Evolutionary conservation across 352 stramenopile species (phyloP), one percentile per base, ranked within the genome.

Genomic region (Globisporangium megalacanthum): DNA sequence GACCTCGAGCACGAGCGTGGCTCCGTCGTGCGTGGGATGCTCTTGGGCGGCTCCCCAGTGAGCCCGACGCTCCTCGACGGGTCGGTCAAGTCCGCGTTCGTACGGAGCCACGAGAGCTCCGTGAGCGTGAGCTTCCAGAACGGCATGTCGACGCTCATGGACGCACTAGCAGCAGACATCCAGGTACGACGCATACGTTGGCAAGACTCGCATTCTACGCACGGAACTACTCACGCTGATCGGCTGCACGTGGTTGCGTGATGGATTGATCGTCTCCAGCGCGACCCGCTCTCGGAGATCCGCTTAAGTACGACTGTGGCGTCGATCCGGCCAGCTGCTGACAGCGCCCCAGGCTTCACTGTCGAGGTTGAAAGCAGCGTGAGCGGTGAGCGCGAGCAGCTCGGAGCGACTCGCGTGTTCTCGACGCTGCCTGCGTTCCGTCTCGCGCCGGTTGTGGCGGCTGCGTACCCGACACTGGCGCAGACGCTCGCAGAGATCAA

Each of bases 101-200:
- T 95, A 25, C 71, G 72, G 11, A 60, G 64, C 22, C 70, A 89
- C 62, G 77, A 91, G 45, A 79, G 75, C 22, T 79, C 86, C 0
- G 73, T 94, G n/a, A 94, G 85, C 61, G 73, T 96, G 49, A 94
- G 83, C 68, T 96, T 96, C 65, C 72, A 67, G 2, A 61, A 77
- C 49, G 87, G 87, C 51, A 92, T 96, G 83, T 66, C 52, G 33
- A 87, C 77, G 37, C 68, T 96, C 33, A 86, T 90, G 25, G 31
- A 76, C 33, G 72, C 72, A 4, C 61, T 95, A 13, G 60, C 67
- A 11, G 42, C 73, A 37, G 61, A 60, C 0, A 75, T 92, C 31
- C 54, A 67, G 65, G 69, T 84, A 53, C 4, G 49, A 61, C 15
- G 11, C 6, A 10, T 8, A 15, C 3, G n/a, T 5, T 13, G 5